These are phyloP conservation scores for Vicia sativa DNA, from an alignment of 306 rosid species.

Conservation along the genomic window DNA sequence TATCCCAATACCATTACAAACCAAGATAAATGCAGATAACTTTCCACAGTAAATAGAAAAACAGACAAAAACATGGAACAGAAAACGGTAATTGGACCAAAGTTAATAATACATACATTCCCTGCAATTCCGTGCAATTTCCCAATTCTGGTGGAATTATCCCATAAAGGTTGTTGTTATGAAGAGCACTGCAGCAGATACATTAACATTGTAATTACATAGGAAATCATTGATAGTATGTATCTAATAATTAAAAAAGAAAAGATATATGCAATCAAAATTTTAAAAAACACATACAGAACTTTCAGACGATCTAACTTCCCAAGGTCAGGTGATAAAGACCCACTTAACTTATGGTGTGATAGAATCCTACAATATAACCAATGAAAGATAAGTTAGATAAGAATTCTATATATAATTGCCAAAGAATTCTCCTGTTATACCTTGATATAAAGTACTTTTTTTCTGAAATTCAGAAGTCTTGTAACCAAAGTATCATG, in stretches of 20 bases:
- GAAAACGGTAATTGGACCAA: conserved; percentile 32
- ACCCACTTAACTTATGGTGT: conserved; percentile 77
- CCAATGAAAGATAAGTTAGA: conserved; percentile 45
- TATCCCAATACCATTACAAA: conserved; percentile 24
- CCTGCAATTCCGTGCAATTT: conserved; percentile 78
- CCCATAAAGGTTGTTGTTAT: conserved; percentile 82
- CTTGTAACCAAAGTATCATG: background rate
- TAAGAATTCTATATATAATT: conserved; percentile 32
- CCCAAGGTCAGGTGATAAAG: conserved; percentile 80
- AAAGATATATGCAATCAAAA: conserved; percentile 21
- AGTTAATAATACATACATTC: conserved; percentile 63
- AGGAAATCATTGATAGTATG: conserved; percentile 25
- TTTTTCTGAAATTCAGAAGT: conserved; percentile 22
- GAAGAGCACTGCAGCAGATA: conserved; percentile 67
- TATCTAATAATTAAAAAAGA: conserved; percentile 20
- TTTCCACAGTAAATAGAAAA: conserved; percentile 32
- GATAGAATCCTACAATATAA: conserved; percentile 69
- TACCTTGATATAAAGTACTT: conserved; percentile 7
- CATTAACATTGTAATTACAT: conserved; percentile 40
- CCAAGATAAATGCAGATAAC: conserved; percentile 15
- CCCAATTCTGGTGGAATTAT: conserved; percentile 90
- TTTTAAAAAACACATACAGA: conserved; percentile 64
- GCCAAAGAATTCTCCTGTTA: conserved; percentile 21
- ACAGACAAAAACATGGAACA: conserved; percentile 4
- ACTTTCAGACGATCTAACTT: conserved; percentile 75